Evolutionary conservation across 352 stramenopile genomes (phyloP).

Genomic region (Plasmopara muralis): DNA sequence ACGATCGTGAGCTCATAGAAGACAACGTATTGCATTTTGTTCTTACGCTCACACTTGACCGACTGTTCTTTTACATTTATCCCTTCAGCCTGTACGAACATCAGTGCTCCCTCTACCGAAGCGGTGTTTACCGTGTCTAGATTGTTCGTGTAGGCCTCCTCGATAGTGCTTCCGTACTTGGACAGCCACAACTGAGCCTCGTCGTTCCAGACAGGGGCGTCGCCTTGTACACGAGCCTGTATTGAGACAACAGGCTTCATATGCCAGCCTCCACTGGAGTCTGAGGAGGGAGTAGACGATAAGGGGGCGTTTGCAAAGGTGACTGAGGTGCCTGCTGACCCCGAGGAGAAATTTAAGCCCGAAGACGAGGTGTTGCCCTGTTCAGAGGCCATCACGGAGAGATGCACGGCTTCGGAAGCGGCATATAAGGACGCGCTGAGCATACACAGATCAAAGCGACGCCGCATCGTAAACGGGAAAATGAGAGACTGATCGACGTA

Average conservation of each 20-base stretch:
- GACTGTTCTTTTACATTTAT: conserved; percentile 42
- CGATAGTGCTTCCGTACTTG: conserved; percentile 34
- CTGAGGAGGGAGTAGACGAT: conserved; percentile 1
- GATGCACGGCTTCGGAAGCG: not conserved
- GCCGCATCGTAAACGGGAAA: not conserved
- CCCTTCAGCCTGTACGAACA: conserved; percentile 58
- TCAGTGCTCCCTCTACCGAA: conserved; percentile 52
- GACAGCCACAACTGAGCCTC: conserved; percentile 29
- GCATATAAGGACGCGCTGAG: not conserved
- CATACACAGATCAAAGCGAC: not conserved
- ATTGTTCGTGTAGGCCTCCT: conserved; percentile 34
- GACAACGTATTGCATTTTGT: conserved; percentile 50
- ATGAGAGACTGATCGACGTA: not conserved
- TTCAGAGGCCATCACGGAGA: not conserved
- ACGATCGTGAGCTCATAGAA: conserved; percentile 55
- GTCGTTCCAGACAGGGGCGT: conserved; percentile 33
- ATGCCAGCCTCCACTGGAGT: conserved; percentile 15
- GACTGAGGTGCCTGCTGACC: not conserved
- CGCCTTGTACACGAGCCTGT: conserved; percentile 49
- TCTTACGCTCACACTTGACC: conserved; percentile 51
- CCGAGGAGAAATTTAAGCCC: not conserved
- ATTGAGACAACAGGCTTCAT: conserved; percentile 31
- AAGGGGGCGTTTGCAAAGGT: not conserved
- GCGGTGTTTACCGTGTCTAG: conserved; percentile 55
- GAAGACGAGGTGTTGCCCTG: not conserved